Conservation (phyloP, 163 green algal species). For the Trebouxia gelatinosa region DNA sequence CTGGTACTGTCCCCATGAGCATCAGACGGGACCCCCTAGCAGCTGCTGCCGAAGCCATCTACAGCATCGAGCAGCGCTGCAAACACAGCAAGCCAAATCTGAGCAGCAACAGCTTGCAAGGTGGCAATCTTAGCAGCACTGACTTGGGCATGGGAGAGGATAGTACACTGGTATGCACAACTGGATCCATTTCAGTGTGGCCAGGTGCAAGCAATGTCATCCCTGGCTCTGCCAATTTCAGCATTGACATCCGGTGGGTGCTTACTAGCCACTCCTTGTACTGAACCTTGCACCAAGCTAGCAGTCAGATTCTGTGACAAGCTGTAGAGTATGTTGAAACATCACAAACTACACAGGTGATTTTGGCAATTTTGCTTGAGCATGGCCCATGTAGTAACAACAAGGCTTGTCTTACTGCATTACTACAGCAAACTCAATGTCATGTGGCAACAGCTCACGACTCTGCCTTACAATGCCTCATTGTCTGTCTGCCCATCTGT, state of each 20-base stretch:
- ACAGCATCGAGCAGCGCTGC: slow-evolving; percentile 65
- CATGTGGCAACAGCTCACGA: neutral
- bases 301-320: no score
- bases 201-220: slow-evolving; percentile 91
- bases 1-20: slow-evolving; percentile 90
- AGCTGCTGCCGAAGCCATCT: slow-evolving; percentile 72
- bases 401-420: neutral
- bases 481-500: neutral
- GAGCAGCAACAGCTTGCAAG: neutral
- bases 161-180: slow-evolving; percentile 83
- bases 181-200: slow-evolving; percentile 76
- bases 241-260: slow-evolving; percentile 68
- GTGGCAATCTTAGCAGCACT: neutral
- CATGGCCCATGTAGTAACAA: neutral
- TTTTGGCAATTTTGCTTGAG: neutral
- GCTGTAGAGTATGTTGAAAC: no score
- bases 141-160: neutral
- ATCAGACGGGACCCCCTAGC: slow-evolving; percentile 72
- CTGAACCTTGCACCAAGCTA: neutral
- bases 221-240: slow-evolving; percentile 62
- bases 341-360: no score
- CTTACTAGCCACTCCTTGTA: neutral
- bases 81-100: slow-evolving; percentile 33
- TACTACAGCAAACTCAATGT: neutral
- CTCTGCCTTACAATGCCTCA: neutral